Percentiles rank a stretch among this genome's conserved stretches.
These are phyloP conservation scores for Lagenidium giganteum DNA, from an alignment of 352 stramenopile genomes.

Conservation along the genomic window DNA sequence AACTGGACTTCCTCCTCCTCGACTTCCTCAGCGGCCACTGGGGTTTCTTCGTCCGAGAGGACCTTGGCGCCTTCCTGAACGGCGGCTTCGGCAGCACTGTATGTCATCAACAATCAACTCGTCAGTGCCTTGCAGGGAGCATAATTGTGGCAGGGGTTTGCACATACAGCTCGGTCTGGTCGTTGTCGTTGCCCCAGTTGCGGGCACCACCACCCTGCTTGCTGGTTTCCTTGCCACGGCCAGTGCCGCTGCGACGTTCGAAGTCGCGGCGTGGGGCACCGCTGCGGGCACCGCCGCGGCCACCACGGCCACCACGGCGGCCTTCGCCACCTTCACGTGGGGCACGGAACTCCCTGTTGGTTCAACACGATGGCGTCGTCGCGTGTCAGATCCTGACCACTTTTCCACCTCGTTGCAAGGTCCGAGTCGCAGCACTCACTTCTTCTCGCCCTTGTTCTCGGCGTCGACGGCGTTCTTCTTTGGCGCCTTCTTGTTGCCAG, in stretches of 20 bases:
- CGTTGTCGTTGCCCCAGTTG: constrained; percentile 96
- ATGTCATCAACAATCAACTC: background rate
- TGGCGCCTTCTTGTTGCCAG: constrained; percentile 73
- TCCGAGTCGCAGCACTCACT: constrained; percentile 19
- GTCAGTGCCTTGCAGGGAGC: constrained; percentile 11
- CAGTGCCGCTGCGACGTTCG: constrained; percentile 93
- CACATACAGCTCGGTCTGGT: constrained; percentile 90
- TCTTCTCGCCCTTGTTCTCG: too few relatives aligned
- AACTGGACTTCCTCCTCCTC: constrained; percentile 74
- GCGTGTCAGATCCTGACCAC: background rate
- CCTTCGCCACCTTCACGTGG: constrained; percentile 39
- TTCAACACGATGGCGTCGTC: too few relatives aligned
- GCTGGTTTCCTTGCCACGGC: constrained; percentile 93
- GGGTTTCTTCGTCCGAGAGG: constrained; percentile 31
- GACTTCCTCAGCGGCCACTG: constrained; percentile 36
- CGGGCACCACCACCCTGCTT: constrained; percentile 92
- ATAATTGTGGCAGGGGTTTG: too few relatives aligned
- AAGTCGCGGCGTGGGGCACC: constrained; percentile 87
- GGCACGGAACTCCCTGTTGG: constrained; percentile 20
- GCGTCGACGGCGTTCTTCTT: too few relatives aligned
- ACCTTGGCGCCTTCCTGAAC: constrained; percentile 50
- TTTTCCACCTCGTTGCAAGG: background rate
- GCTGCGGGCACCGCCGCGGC: constrained; percentile 47
- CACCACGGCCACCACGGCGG: constrained; percentile 19
- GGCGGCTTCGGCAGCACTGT: constrained; percentile 33